phyloP scores from a whole-genome alignment of 495 filamentous ascomycete genomes.

The Aspergillus indologenus region DNA sequence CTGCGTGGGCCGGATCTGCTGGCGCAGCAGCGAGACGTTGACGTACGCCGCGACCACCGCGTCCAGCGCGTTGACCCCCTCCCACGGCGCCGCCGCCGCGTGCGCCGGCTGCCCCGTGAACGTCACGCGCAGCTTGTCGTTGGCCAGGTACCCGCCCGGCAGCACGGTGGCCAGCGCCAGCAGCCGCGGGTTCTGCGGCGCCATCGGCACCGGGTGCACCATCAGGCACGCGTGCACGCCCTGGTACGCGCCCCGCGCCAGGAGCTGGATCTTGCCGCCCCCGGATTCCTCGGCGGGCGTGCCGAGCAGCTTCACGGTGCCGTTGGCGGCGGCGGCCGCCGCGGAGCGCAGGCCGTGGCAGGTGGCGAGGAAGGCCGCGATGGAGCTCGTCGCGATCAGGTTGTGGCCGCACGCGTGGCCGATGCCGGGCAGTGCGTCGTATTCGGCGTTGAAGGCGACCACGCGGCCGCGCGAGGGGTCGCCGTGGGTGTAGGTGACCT shows the following conservation, averaged over 20 bases:
- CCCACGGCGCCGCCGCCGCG: conserved; percentile 59
- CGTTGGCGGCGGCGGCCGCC: conserved; percentile 11
- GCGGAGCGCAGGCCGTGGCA: conserved; percentile 28
- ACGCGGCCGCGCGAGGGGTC: conserved; percentile 34
- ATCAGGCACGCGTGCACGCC: conserved; percentile 49
- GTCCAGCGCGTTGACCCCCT: conserved; percentile 64
- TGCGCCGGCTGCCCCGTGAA: conserved; percentile 51
- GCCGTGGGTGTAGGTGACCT: conserved; percentile 46
- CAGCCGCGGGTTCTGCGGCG: conserved; percentile 23
- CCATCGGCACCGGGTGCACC: conserved; percentile 49
- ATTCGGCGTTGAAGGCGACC: conserved; percentile 58
- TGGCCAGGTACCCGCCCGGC: conserved; percentile 49
- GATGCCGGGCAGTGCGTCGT: conserved; percentile 47
- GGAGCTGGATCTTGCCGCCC: conserved; percentile 47
- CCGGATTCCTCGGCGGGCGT: conserved; percentile 44
- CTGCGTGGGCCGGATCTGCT: conserved; percentile 51
- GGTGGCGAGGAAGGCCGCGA: conserved; percentile 41
- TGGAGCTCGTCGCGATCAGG: conserved; percentile 42
- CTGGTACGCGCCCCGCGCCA: conserved; percentile 48
- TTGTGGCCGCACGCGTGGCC: conserved; percentile 51
- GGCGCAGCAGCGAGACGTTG: conserved; percentile 55
- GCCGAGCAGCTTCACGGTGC: conserved; percentile 37
- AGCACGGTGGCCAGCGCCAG: conserved; percentile 28
- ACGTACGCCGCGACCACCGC: conserved; percentile 61
- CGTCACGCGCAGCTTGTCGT: conserved; percentile 45